Conservation (phyloP, 2,329 filamentous ascomycete species). For the Fusarium napiforme region DNA sequence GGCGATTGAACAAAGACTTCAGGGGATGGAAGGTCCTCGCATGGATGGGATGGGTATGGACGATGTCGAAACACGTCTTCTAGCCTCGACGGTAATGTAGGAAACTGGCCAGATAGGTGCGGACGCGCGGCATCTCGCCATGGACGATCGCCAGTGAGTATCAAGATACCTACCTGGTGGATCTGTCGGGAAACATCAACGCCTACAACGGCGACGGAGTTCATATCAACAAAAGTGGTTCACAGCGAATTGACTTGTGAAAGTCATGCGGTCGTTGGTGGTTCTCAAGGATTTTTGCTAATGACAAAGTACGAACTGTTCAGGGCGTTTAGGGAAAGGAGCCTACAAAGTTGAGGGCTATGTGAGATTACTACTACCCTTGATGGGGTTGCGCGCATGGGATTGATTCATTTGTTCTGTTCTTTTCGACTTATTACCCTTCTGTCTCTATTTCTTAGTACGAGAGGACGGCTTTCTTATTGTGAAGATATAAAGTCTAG, state of each 20-base stretch:
- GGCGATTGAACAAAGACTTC: slow-evolving; percentile 55
- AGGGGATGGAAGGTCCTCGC: slow-evolving; percentile 55
- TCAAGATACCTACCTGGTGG: not conserved
- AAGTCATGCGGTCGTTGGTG: slow-evolving; percentile 24
- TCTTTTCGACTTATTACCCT: slow-evolving; percentile 25
- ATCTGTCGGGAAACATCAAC: slow-evolving; percentile 1
- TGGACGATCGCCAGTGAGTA: slow-evolving; percentile 12
- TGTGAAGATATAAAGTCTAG: slow-evolving; percentile 15
- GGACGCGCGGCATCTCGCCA: slow-evolving; percentile 19
- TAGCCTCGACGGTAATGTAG: slow-evolving; percentile 59
- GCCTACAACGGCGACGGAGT: slow-evolving; percentile 9
- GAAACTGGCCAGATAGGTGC: slow-evolving; percentile 32
- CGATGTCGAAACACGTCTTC: slow-evolving; percentile 57
- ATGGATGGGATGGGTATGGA: slow-evolving; percentile 59
- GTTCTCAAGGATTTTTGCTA: slow-evolving; percentile 41
- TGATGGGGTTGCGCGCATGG: slow-evolving; percentile 44
- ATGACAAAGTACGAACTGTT: slow-evolving; percentile 45
- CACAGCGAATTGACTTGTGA: slow-evolving; percentile 30
- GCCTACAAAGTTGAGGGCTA: slow-evolving; percentile 43
- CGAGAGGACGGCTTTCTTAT: slow-evolving; percentile 22
- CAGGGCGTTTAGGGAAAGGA: slow-evolving; percentile 45
- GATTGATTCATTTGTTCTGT: slow-evolving; percentile 26
- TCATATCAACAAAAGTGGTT: slow-evolving; percentile 24
- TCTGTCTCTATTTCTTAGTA: slow-evolving; percentile 29
- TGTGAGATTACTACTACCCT: slow-evolving; percentile 40